These are phyloP conservation scores for Galeopsis tetrahit DNA, from an alignment of 257 asterid species.

Conservation along the genomic window DNA sequence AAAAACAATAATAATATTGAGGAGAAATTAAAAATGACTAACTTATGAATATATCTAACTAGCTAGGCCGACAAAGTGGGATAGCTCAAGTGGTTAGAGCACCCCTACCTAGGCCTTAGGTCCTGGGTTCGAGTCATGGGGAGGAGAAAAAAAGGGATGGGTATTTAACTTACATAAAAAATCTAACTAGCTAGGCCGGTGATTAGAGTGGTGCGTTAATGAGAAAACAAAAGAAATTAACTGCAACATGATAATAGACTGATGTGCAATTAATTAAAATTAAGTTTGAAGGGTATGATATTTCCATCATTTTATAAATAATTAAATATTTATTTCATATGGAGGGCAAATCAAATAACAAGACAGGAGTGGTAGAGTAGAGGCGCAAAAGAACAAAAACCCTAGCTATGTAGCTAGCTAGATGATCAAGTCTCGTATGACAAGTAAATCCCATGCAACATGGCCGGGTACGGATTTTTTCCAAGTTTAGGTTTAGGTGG, in stretches of 20 bases:
- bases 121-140: too few relatives aligned
- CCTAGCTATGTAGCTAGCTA: too few relatives aligned
- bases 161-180: too few relatives aligned
- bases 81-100: too few relatives aligned
- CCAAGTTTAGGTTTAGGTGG: slow-evolving; percentile 36
- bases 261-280: too few relatives aligned
- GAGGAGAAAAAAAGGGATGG: too few relatives aligned
- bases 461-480: neutral
- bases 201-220: neutral
- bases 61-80: too few relatives aligned
- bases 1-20: too few relatives aligned
- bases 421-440: neutral
- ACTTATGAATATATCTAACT: too few relatives aligned
- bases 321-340: neutral
- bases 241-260: slow-evolving; percentile 16
- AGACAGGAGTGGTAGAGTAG: neutral
- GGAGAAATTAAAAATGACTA: too few relatives aligned
- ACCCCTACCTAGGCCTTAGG: too few relatives aligned
- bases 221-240: slow-evolving; percentile 27
- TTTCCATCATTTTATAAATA: slow-evolving; percentile 26
- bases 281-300: neutral
- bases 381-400: slow-evolving; percentile 3
- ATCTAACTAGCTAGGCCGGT: too few relatives aligned
- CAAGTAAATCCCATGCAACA: slow-evolving; percentile 31
- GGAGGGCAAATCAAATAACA: neutral